phyloP scores from a whole-genome alignment of 768 basidiomycete genomes.

The Pulveroboletus sp. region DNA sequence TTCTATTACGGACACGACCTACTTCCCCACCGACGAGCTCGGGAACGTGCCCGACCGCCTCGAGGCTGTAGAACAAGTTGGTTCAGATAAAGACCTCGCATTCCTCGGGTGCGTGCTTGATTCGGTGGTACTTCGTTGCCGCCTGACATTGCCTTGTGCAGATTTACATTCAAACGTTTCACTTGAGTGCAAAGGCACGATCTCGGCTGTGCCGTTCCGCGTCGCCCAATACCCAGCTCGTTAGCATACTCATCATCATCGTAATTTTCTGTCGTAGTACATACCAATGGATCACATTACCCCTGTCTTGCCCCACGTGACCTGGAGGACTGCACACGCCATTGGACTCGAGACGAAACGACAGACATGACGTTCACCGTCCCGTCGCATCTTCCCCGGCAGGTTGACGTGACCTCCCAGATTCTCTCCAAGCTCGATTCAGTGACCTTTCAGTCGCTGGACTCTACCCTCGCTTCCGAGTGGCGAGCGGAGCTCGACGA shows the following conservation, averaged over 20 bases:
- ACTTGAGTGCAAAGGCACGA: constrained; percentile 18
- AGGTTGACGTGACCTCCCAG: constrained; percentile 65
- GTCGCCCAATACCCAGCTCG: constrained; percentile 23
- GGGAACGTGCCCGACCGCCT: constrained; percentile 62
- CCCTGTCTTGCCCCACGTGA: constrained; percentile 17
- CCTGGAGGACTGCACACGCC: not conserved
- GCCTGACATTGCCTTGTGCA: constrained; percentile 27
- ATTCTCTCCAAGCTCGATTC: constrained; percentile 69
- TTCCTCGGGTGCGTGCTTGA: constrained; percentile 51
- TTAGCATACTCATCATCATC: constrained; percentile 27
- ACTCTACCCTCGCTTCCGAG: constrained; percentile 55
- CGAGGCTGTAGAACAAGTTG: constrained; percentile 56
- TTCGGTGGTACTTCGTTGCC: not conserved
- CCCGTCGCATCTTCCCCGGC: constrained; percentile 69
- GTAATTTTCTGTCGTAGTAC: constrained; percentile 26
- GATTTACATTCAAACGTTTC: constrained; percentile 85
- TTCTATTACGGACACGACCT: constrained; percentile 89
- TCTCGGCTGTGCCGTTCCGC: not conserved
- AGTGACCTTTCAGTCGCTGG: constrained; percentile 53
- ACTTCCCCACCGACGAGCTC: constrained; percentile 95
- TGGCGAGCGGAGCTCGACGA: constrained; percentile 74
- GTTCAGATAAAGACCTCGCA: constrained; percentile 64
- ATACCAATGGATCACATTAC: constrained; percentile 9
- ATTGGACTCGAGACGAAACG: not conserved
- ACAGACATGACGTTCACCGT: constrained; percentile 66